A percentile compares a stretch with the other conserved stretches of the same genome.
Conservation (phyloP, 208 protist species). For the Borovskyia barvae region DNA sequence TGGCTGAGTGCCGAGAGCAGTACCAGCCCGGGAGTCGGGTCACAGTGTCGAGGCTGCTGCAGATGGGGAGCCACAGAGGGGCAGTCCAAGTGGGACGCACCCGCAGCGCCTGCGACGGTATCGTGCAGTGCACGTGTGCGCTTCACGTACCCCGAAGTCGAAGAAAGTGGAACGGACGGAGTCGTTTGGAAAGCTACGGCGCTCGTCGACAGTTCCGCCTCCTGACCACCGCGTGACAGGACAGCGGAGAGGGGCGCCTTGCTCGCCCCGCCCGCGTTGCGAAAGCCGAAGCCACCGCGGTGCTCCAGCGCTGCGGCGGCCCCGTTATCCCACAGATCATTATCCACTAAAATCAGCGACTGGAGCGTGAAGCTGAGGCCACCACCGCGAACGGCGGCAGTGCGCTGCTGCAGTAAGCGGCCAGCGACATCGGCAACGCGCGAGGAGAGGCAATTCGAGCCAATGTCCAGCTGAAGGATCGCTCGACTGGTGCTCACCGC, state of each 20-base stretch:
- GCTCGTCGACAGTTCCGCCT: background rate
- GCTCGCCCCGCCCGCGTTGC: background rate
- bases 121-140: constrained; percentile 14
- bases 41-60: background rate
- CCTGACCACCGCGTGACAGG: background rate
- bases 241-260: background rate
- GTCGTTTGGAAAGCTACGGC: background rate
- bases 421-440: constrained; percentile 63
- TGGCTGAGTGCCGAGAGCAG: constrained; percentile 38
- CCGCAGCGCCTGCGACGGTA: background rate
- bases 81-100: too few species aligned
- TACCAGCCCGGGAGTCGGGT: background rate
- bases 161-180: background rate
- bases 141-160: constrained; percentile 7
- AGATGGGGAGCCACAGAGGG: background rate
- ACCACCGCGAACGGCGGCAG: constrained; percentile 10
- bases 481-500: constrained; percentile 46
- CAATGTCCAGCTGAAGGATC: constrained; percentile 64
- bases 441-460: constrained; percentile 58
- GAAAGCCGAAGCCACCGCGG: constrained; percentile 49
- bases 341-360: constrained; percentile 61
- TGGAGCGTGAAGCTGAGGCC: constrained; percentile 40
- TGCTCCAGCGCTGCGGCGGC: constrained; percentile 31
- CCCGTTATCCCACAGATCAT: constrained; percentile 48
- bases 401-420: constrained; percentile 47